Evolutionary conservation across 257 asterid genomes (phyloP), one percentile per base, ranked within the genome.

Genomic region (Solanum chilense): DNA sequence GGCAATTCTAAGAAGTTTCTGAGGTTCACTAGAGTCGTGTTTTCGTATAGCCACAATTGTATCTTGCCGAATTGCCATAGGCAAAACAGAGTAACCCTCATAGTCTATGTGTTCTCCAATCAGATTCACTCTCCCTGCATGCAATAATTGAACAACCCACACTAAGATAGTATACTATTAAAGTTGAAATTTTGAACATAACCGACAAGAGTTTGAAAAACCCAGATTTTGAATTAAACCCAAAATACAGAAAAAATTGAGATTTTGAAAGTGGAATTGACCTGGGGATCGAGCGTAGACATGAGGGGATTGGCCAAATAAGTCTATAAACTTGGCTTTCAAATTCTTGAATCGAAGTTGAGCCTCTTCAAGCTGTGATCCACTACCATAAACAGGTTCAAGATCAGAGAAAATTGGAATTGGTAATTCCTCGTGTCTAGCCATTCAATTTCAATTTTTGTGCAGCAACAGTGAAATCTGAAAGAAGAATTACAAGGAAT

Each of bases 101-200:
- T 97, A 97, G 84, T 97, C 99, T 88, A 97, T 93, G 89, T 97
- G 99, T 90, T 97, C 99, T 76, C 99, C 99, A 18, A 97, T 97
- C 96, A 97, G 92, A 92, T 97, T 97, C 91, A 97, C 99, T 90
- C 99, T 93, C 90, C 99, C 99, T 95, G 73, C 87, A 82, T 2
- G 27, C 20, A 10, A 68, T 68, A 31, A 69, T 66, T 13, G 21
- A 66, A n/a, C 18, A 66, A 66, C 33, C n/a, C 69, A 27, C 69
- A 60, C 71, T 8, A 64, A 64, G 7, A 68, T 14, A 68, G 75
- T 68, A 29, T 41, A 75, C 56, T 75, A 41, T 16, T 8, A 39
- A 75, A 41, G 56, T 37, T 75, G 33, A 75, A 23, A 75, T 75
- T 78, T 25, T 77, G 37, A 77, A 77, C 83, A 23, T 21, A 41